A percentile compares a stretch with the other conserved stretches of the same genome.
These are phyloP conservation scores for Lagerstroemia speciosa DNA, from an alignment of 345 rosid genomes.

Conservation along the genomic window DNA sequence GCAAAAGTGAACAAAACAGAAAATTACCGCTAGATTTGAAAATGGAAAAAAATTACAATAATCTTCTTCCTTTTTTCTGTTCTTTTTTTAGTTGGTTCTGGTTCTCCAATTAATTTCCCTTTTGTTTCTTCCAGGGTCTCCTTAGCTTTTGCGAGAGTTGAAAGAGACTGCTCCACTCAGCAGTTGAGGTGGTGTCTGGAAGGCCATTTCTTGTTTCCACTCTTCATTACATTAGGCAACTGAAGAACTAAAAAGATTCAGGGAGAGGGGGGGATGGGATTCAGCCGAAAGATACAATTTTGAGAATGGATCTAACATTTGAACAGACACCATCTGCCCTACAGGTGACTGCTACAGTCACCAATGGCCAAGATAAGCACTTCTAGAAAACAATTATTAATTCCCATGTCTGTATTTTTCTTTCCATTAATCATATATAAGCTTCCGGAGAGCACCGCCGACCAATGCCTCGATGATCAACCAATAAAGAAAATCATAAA, in stretches of 20 bases:
- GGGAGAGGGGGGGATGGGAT: no score
- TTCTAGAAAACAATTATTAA: no score
- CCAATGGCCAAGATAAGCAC: no score
- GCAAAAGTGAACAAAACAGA: constrained; percentile 31
- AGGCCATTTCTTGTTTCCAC: background rate
- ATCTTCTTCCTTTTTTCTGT: background rate
- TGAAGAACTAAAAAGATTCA: background rate
- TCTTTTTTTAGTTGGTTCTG: background rate
- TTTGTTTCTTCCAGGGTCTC: background rate
- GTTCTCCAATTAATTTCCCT: background rate
- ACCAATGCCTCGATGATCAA: background rate
- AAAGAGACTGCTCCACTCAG: constrained; percentile 29
- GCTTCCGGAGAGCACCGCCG: no score
- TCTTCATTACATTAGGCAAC: background rate
- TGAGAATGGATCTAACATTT: no score
- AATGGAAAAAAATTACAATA: constrained; percentile 7
- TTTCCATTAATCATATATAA: no score
- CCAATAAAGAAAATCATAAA: background rate
- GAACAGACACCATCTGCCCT: no score
- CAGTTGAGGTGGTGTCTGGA: background rate
- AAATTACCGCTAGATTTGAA: background rate
- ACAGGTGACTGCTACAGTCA: no score
- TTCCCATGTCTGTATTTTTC: no score
- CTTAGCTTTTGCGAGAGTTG: constrained; percentile 11
- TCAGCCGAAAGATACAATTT: no score